Base-by-base conservation (phyloP, 2,329 filamentous ascomycete genomes). In the Grosmannia huntii region DNA sequence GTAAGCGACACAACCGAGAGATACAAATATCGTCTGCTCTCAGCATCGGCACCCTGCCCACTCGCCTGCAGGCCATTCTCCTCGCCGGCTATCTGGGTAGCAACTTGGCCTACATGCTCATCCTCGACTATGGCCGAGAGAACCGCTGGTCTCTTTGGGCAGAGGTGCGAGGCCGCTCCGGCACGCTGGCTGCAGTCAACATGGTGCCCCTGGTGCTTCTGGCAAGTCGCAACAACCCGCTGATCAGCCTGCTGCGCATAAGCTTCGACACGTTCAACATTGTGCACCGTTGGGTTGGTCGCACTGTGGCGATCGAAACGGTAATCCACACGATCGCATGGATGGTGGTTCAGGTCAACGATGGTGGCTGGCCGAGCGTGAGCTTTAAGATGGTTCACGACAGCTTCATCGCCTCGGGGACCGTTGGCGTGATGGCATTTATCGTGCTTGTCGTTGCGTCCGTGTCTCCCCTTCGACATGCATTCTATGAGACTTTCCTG, bases 231-330 rank as follows among this genome's bases (percentile, higher is more conserved):
- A 97, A 97, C 76, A 99, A 97, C 73, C 89, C 90, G 10, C 76
- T 96, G 54, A 96, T 97, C 67, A 71, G 77, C 4, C 71, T 95
- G 38, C 79, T 97, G 59, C 83, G 86, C 65, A 86, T 97, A 69
- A 92, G 89, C 70, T 99, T 96, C 73, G 94, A 97, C 71, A 95
- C 91, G 0, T 97, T 95, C 78, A 97, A 97, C 69, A 83, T 94
- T 10, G 75, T 94, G 55, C 89, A 95, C 70, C 82, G 89, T 63
- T 95, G 89, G 88, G 81, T 89, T 61, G 89, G 88, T 31, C 81
- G 89, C 28, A 82, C 91, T 50, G 80, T 87, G 48, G 81, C 89
- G 27, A 59, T 85, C 2, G 84, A 92, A 68, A 73, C 79, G n/a
- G 65, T 90, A 53, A 76, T 86, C 16, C 89, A 95, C 71, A 85